A percentile compares a stretch with the other conserved stretches of the same genome.
These are phyloP conservation scores for Sclerotiophoma versabilis DNA, from an alignment of 2,329 filamentous ascomycete genomes.

Conservation along the genomic window DNA sequence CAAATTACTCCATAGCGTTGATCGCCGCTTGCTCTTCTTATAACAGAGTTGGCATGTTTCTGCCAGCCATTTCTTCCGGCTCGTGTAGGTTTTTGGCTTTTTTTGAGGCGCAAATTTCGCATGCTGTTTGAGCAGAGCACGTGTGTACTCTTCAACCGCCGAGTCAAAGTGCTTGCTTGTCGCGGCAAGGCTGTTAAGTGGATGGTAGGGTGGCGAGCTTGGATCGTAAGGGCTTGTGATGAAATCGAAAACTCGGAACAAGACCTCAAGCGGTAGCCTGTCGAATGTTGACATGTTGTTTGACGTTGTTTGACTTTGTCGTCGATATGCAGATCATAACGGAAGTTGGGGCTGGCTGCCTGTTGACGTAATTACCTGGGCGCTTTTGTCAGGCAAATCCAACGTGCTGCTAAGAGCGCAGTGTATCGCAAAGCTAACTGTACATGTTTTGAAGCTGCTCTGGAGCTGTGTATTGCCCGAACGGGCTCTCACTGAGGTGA, in stretches of 20 bases:
- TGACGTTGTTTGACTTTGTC: neutral
- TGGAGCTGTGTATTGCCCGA: neutral
- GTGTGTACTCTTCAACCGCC: slow-evolving; percentile 41
- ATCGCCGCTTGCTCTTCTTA: slow-evolving; percentile 31
- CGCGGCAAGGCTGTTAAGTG: slow-evolving; percentile 34
- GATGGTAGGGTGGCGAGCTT: slow-evolving; percentile 12
- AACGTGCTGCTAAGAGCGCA: neutral
- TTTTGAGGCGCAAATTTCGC: slow-evolving; percentile 27
- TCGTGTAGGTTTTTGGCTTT: slow-evolving; percentile 22
- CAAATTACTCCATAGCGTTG: slow-evolving; percentile 31
- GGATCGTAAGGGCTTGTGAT: slow-evolving; percentile 13
- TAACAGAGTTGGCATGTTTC: slow-evolving; percentile 39
- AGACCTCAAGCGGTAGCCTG: slow-evolving; percentile 36
- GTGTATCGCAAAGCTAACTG: neutral
- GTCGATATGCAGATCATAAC: neutral
- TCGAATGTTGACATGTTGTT: slow-evolving; percentile 27
- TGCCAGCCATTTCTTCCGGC: slow-evolving; percentile 35
- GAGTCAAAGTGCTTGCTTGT: slow-evolving; percentile 33
- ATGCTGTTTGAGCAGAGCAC: slow-evolving; percentile 34
- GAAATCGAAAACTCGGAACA: slow-evolving; percentile 39
- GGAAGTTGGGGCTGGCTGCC: neutral
- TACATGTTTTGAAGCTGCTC: neutral
- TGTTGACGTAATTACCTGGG: neutral
- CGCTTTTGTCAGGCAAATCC: neutral
- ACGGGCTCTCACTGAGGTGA: neutral